These are phyloP conservation scores for Tricholoma sp. DNA, from an alignment of 768 basidiomycete species.

Conservation along the genomic window DNA sequence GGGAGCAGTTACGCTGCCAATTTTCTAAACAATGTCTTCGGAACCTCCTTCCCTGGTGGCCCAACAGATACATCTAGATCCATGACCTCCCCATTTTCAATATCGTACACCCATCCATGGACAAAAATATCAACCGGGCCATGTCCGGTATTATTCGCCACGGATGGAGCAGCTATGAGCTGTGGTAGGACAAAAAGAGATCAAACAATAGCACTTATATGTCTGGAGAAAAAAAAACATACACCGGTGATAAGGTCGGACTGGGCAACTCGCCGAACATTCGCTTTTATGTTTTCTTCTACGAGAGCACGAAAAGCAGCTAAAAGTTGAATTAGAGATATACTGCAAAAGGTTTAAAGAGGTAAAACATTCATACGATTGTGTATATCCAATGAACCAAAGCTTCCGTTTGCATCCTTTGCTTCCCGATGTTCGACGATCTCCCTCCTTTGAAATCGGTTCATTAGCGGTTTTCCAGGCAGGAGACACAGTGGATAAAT, in stretches of 20 bases:
- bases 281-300: slow-evolving; percentile 36
- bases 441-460: slow-evolving; percentile 29
- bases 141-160: not conserved
- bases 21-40: slow-evolving; percentile 12
- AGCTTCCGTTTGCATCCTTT: not conserved
- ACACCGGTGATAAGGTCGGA: slow-evolving; percentile 17
- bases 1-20: not conserved
- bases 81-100: slow-evolving; percentile 17
- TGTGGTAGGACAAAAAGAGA: not conserved
- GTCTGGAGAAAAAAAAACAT: not conserved
- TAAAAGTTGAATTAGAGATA: slow-evolving; percentile 6
- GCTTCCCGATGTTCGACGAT: not conserved
- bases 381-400: not conserved
- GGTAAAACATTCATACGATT: not conserved
- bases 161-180: slow-evolving; percentile 6
- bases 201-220: not conserved
- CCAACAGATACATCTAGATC: slow-evolving; percentile 18
- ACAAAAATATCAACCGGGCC: slow-evolving; percentile 12
- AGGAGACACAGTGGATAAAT: not conserved
- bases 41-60: slow-evolving; percentile 13
- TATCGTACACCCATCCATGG: slow-evolving; percentile 22
- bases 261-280: slow-evolving; percentile 16
- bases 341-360: not conserved
- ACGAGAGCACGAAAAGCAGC: slow-evolving; percentile 39
- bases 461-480: slow-evolving; percentile 18